Evolutionary conservation across 1,139 yeast genomes (phyloP).

Genomic region (Protomyces pachydermus): DNA sequence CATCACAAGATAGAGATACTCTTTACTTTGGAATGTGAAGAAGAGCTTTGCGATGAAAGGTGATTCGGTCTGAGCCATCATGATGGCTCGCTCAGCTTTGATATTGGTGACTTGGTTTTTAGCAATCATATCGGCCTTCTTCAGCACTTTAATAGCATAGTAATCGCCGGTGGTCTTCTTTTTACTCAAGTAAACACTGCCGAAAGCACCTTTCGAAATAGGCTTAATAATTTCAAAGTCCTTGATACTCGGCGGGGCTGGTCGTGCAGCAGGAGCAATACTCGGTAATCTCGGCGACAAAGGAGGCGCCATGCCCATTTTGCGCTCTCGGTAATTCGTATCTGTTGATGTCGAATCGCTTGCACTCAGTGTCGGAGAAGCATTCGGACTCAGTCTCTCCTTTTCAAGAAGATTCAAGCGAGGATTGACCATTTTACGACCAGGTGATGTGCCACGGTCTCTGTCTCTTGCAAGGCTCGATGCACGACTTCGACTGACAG

Average conservation of each 20-base stretch:
- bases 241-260: constrained; percentile 60
- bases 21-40: constrained; percentile 83
- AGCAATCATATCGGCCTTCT: constrained; percentile 92
- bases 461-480: constrained; percentile 5
- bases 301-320: constrained; percentile 45
- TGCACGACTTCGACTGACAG: constrained; percentile 19
- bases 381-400: constrained; percentile 18
- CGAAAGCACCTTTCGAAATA: constrained; percentile 95
- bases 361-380: constrained; percentile 21
- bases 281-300: constrained; percentile 76
- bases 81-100: constrained; percentile 88
- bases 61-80: constrained; percentile 94
- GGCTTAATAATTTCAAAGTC: constrained; percentile 92
- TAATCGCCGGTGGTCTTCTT: constrained; percentile 86
- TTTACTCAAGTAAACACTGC: constrained; percentile 83
- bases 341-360: constrained; percentile 30
- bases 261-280: constrained; percentile 44
- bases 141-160: constrained; percentile 90
- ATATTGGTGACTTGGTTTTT: constrained; percentile 94
- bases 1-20: constrained; percentile 87
- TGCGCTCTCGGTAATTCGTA: constrained; percentile 20
- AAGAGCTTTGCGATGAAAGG: constrained; percentile 89
- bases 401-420: constrained; percentile 8
- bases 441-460: constrained; percentile 8
- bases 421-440: constrained; percentile 4